Percentiles rank a stretch among this genome's conserved stretches.
Evolutionary conservation across 148 eudicot species (phyloP).

Genomic region (Vaccinium myrtillus): DNA sequence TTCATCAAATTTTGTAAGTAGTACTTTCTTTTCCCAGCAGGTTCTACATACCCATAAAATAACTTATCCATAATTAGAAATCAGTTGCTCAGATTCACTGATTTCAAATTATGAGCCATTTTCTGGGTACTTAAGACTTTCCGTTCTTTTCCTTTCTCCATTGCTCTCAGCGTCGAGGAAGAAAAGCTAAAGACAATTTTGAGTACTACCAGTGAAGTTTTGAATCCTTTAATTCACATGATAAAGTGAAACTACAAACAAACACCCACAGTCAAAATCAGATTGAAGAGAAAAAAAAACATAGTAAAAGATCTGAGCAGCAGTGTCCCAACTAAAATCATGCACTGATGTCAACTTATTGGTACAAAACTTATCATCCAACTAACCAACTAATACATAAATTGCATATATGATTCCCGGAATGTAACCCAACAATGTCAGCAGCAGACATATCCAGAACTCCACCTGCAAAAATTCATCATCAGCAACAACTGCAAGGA

Average conservation of each 20-base stretch:
- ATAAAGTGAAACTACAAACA: neutral
- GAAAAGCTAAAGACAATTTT: neutral
- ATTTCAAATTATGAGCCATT: too few species aligned
- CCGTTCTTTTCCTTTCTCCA: neutral
- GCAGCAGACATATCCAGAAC: slow-evolving; percentile 31
- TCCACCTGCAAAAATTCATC: slow-evolving; percentile 19
- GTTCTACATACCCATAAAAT: too few species aligned
- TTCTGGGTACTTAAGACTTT: too few species aligned
- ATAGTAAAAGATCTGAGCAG: neutral
- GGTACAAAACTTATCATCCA: neutral
- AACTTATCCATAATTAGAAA: too few species aligned
- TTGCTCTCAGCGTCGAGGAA: neutral
- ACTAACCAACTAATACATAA: slow-evolving; percentile 26
- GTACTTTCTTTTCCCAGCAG: neutral
- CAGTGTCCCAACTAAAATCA: neutral
- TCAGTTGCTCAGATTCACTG: too few species aligned
- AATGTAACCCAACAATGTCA: slow-evolving; percentile 33
- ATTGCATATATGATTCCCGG: slow-evolving; percentile 31
- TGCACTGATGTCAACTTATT: neutral
- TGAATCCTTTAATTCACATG: neutral
- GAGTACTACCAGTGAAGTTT: neutral
- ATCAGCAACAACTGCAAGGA: neutral
- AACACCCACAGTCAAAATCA: neutral
- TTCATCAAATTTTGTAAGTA: too few species aligned
- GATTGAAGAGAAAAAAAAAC: neutral